Evolutionary conservation across 306 rosid genomes (phyloP).

Genomic region (Castanopsis chinensis): DNA sequence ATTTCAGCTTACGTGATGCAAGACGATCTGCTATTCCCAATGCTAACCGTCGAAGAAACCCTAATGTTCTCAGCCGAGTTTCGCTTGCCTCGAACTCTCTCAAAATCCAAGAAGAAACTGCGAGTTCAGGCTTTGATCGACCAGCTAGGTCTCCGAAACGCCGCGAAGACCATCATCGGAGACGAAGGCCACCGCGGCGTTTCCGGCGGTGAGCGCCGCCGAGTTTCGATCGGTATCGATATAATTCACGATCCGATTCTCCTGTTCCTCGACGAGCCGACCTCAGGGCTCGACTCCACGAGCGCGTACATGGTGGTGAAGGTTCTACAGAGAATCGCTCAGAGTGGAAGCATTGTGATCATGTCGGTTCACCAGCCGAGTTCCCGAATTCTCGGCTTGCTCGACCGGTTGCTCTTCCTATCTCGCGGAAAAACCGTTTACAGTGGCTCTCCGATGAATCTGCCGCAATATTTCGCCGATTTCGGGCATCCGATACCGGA

Average conservation of each 20-base stretch:
- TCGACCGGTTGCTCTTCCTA: constrained; percentile 73
- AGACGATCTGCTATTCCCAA: constrained; percentile 89
- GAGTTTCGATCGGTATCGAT: constrained; percentile 91
- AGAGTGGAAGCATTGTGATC: constrained; percentile 91
- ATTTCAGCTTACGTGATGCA: constrained; percentile 98
- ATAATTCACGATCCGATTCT: constrained; percentile 91
- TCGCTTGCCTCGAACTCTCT: constrained; percentile 67
- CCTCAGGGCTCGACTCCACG: constrained; percentile 92
- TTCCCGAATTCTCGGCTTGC: constrained; percentile 70
- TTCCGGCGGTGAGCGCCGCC: constrained; percentile 90
- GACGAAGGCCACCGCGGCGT: constrained; percentile 97
- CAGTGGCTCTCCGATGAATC: constrained; percentile 68
- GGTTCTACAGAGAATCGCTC: constrained; percentile 88
- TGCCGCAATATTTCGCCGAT: constrained; percentile 61
- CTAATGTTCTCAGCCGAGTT: constrained; percentile 91
- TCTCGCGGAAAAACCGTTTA: constrained; percentile 86
- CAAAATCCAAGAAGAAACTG: constrained; percentile 72
- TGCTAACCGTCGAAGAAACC: constrained; percentile 95
- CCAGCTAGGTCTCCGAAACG: constrained; percentile 83
- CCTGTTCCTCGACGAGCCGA: constrained; percentile 88
- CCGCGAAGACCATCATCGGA: constrained; percentile 73
- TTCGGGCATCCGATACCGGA: constrained; percentile 92
- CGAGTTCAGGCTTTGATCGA: constrained; percentile 82
- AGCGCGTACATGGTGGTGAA: constrained; percentile 97
- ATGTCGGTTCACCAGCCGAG: constrained; percentile 97